A percentile compares a stretch with the other conserved stretches of the same genome.
Conservation (phyloP, 257 asterid genomes). For the Cruciata laevipes region DNA sequence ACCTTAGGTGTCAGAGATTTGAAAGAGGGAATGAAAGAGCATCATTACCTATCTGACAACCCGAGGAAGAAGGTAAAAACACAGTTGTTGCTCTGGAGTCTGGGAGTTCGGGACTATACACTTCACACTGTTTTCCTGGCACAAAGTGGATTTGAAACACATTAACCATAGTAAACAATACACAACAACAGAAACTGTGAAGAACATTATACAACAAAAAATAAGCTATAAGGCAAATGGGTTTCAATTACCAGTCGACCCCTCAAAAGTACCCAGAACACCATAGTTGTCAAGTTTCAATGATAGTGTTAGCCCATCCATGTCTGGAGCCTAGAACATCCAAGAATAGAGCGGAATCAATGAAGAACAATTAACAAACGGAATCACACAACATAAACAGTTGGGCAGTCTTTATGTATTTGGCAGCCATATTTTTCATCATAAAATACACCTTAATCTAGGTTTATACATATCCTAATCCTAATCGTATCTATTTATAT, state of each 20-base stretch:
- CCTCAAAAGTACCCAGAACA: not conserved
- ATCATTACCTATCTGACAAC: not conserved
- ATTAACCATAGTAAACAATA: too few species aligned
- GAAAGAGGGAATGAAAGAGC: not conserved
- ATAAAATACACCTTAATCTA: too few species aligned
- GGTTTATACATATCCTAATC: not conserved
- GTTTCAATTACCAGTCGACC: not conserved
- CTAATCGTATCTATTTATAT: not conserved
- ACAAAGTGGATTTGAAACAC: too few species aligned
- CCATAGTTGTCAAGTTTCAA: not conserved
- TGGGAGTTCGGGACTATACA: not conserved
- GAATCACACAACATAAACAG: not conserved
- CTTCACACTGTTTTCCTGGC: not conserved
- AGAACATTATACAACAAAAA: not conserved
- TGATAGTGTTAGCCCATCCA: not conserved
- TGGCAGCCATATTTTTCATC: not conserved
- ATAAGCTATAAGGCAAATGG: not conserved
- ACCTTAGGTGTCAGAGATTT: not conserved
- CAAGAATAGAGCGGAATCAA: not conserved
- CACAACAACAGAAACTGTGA: not conserved
- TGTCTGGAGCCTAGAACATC: not conserved
- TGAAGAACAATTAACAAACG: not conserved
- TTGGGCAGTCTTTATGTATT: too few species aligned
- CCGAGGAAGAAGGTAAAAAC: conserved; percentile 1
- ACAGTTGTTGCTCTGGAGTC: not conserved